Conservation (phyloP, 73 alveolate genomes). For the Paramecium sonneborni region DNA sequence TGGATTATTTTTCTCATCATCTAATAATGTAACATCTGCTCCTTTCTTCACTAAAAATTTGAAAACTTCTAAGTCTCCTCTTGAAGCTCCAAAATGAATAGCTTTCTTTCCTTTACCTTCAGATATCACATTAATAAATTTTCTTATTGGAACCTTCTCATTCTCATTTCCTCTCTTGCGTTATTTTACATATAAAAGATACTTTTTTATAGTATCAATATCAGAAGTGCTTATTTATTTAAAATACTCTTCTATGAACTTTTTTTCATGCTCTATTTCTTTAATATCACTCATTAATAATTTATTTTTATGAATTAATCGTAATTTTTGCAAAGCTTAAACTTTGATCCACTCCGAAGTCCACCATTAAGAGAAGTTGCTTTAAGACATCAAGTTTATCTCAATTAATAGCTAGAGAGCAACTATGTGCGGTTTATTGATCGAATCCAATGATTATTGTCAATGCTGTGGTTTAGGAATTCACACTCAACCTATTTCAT, state of each 20-base stretch:
- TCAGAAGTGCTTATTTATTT: not conserved
- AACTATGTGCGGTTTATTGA: constrained; percentile 24
- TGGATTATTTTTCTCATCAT: constrained; percentile 57
- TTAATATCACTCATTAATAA: constrained; percentile 4
- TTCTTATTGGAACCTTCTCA: constrained; percentile 16
- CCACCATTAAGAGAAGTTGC: not conserved
- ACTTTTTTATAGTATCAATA: not conserved
- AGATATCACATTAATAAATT: constrained; percentile 29
- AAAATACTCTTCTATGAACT: not conserved
- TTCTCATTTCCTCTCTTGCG: constrained; percentile 11
- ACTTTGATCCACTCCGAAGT: not conserved
- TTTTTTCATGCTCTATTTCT: not conserved
- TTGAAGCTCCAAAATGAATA: constrained; percentile 61
- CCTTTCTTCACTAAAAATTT: constrained; percentile 49
- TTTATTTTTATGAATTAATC: not conserved
- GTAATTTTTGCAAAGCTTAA: not conserved
- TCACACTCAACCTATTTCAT: not conserved
- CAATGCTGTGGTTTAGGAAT: constrained; percentile 15
- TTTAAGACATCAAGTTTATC: not conserved
- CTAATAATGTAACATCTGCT: constrained; percentile 32
- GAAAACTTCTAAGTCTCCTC: constrained; percentile 61
- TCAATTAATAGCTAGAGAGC: not conserved
- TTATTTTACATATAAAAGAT: not conserved
- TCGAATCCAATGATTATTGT: constrained; percentile 6
- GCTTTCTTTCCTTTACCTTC: constrained; percentile 63